Percentiles rank a stretch among this genome's conserved stretches.
Evolutionary conservation across 2,329 filamentous ascomycete species (phyloP).

Genomic region (Verticillium nonalfalfae): DNA sequence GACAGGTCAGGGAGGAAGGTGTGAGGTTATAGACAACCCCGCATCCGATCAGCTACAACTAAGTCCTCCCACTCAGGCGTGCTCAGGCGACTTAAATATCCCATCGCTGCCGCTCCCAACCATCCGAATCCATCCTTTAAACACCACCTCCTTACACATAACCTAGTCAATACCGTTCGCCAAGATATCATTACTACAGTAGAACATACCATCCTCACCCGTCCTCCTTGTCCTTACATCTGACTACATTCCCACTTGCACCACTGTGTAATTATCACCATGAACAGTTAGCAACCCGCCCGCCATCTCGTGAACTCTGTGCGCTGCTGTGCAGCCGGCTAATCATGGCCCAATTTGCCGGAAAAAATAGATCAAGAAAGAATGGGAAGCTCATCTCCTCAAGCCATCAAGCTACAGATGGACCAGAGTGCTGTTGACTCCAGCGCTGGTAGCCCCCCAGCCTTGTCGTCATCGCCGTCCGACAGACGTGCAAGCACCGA

Average conservation of each 20-base stretch:
- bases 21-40: not conserved
- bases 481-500: slow-evolving; percentile 31
- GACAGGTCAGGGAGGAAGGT: not conserved
- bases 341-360: not conserved
- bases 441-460: not conserved
- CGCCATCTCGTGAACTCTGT: too few relatives aligned
- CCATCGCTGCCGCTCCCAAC: not conserved
- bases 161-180: too few relatives aligned
- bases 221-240: too few relatives aligned
- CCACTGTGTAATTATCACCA: too few relatives aligned
- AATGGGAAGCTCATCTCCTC: not conserved
- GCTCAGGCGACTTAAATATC: not conserved
- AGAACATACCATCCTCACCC: too few relatives aligned
- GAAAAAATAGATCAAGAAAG: not conserved
- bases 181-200: too few relatives aligned
- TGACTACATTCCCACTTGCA: too few relatives aligned
- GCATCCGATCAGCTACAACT: not conserved
- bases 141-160: too few relatives aligned
- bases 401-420: not conserved
- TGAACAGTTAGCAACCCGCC: too few relatives aligned
- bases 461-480: slow-evolving; percentile 15
- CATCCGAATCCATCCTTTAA: too few relatives aligned
- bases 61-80: not conserved
- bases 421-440: not conserved
- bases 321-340: not conserved